A percentile compares a stretch with the other conserved stretches of the same genome.
Evolutionary conservation across 2,329 filamentous ascomycete genomes (phyloP).

Genomic region (Tolypocladium pustulatum): DNA sequence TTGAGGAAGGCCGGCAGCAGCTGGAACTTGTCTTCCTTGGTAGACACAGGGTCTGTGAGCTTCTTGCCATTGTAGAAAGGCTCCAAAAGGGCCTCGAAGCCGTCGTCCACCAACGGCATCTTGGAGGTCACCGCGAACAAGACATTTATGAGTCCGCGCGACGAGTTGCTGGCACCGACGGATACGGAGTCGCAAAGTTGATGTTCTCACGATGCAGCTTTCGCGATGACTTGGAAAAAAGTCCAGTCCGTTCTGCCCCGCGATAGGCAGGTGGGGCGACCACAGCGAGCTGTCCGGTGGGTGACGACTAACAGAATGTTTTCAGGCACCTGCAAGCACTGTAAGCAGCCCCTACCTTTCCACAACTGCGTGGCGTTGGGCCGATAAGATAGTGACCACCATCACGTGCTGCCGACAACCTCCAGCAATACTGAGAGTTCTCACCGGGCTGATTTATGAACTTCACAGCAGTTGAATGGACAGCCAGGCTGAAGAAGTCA

Average conservation of each 20-base stretch:
- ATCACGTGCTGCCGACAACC: not conserved
- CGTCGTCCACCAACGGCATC: conserved; percentile 49
- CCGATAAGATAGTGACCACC: not conserved
- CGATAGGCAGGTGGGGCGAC: not conserved
- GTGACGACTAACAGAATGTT: not conserved
- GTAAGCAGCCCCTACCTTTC: not conserved
- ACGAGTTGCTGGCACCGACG: not conserved
- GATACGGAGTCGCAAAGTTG: not conserved
- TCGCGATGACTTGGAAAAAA: not conserved
- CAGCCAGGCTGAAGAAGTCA: not conserved
- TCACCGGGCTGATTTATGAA: not conserved
- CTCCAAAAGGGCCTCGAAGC: conserved; percentile 56
- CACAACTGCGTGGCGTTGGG: not conserved
- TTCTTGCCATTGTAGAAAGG: conserved; percentile 60
- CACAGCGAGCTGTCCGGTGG: not conserved
- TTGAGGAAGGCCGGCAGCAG: conserved; percentile 94
- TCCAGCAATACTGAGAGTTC: not conserved
- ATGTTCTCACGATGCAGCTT: not conserved
- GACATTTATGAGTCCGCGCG: conserved; percentile 13
- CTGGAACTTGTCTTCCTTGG: conserved; percentile 86
- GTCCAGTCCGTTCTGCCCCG: not conserved
- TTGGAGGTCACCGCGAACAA: conserved; percentile 20
- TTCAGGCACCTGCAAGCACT: not conserved
- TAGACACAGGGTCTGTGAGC: conserved; percentile 53
- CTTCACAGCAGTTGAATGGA: not conserved